phyloP scores from a whole-genome alignment of 2,329 filamentous ascomycete species.

The Nannizziopsis arthrosporioides region DNA sequence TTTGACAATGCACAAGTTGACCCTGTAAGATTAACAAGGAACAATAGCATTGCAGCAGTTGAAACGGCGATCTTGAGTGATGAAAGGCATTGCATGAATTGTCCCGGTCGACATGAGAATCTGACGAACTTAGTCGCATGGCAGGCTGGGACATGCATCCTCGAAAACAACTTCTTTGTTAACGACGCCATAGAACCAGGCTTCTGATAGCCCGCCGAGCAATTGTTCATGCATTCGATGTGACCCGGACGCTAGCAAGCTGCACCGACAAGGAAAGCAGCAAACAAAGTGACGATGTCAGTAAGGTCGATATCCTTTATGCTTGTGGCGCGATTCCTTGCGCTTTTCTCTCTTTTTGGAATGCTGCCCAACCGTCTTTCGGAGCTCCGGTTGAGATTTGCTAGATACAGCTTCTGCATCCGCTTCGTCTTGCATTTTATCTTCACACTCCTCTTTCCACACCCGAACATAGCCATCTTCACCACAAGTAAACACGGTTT shows the following conservation, averaged over 20 bases:
- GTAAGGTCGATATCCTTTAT: slow-evolving; percentile 32
- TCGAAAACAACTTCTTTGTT: neutral
- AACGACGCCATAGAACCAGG: neutral
- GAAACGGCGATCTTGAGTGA: neutral
- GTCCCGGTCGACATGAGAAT: slow-evolving; percentile 1
- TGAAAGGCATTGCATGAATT: neutral
- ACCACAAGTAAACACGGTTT: slow-evolving; percentile 35
- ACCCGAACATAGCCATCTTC: slow-evolving; percentile 35
- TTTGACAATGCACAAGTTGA: slow-evolving; percentile 5
- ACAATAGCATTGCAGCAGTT: neutral
- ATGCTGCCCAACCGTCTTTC: slow-evolving; percentile 16
- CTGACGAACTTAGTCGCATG: neutral
- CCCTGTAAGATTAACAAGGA: neutral
- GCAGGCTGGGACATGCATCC: neutral
- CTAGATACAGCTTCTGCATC: neutral
- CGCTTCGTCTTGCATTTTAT: slow-evolving; percentile 14
- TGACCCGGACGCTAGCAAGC: neutral
- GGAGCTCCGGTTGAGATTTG: neutral
- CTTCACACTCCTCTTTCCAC: slow-evolving; percentile 21
- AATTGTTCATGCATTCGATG: neutral
- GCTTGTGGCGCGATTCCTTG: slow-evolving; percentile 24
- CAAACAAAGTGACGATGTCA: slow-evolving; percentile 13
- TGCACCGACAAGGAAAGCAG: neutral
- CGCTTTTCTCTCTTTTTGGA: slow-evolving; percentile 15
- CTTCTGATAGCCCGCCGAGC: neutral